Evolutionary conservation across 129 eudicot species (phyloP), one percentile per base, ranked within the genome.

Genomic region (Flaveria brownii): DNA sequence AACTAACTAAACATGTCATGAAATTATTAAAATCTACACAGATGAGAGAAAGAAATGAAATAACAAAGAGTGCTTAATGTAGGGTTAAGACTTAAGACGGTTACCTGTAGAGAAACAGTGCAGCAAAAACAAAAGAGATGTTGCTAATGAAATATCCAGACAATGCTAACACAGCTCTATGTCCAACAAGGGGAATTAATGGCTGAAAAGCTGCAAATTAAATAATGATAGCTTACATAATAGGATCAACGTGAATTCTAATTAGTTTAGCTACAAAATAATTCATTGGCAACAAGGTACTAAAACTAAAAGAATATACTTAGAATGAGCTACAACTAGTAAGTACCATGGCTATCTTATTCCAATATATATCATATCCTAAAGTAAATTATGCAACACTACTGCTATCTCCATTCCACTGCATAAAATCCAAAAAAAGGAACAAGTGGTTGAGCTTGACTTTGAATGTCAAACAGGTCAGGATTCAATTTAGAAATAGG

Each of bases 161-260:
- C 36, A 94, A 78, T 18, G 86, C 97, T 57, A 91, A 78, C 81
- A 91, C 93, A 56, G 97, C 98, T 78, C 98, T 87, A 78, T 81
- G 78, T 70, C 97, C 98, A 81, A 94, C 82, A 49, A 94, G 56
- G n/a, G 93, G 98, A 75, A 83, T 71, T 80, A 91, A 77, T 17
- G 96, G 98, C 51, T 82, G 90, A 69, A 91, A 81, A 79, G 83
- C 97, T 91, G 92, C 85, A 85, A 49, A 66, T 80, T 54, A n/a
- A 80, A 43, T 22, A 62, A 39, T 15, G 26, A 50, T 47, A 30
- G 17, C 33, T 56, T 64, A 30, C 83, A 66, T 28, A 20, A 62
- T 18, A 78, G 18, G 54, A 50, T 41, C 72, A 15, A 25, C 57
- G 78, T 25, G 5, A 81, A 43, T 13, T 45, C 18, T 2, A 17